These are phyloP conservation scores for Cladosporium sp. DNA, from an alignment of 2,329 filamentous ascomycete genomes.

Conservation along the genomic window DNA sequence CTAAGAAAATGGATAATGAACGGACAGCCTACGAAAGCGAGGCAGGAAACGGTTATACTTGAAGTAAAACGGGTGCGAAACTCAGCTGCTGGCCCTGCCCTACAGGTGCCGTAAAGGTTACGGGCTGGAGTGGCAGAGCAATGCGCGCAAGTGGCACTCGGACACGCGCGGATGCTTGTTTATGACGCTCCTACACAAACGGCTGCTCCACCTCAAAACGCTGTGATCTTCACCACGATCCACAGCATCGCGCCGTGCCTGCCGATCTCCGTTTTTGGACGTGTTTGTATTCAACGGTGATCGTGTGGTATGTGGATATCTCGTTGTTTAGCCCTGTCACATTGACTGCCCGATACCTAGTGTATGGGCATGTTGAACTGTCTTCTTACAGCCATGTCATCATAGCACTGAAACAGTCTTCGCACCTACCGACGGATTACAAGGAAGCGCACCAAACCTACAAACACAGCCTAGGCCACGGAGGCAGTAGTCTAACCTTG, in stretches of 20 bases:
- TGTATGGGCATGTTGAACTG: background rate
- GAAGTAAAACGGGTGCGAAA: background rate
- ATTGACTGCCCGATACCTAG: too few species aligned
- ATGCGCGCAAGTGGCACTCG: conserved; percentile 14
- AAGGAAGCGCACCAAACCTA: background rate
- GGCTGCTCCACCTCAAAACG: background rate
- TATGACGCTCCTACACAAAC: background rate
- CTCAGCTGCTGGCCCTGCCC: background rate
- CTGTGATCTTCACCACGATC: background rate
- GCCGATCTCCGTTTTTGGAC: background rate
- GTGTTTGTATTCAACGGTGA: background rate
- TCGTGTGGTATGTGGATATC: background rate
- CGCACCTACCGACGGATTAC: background rate
- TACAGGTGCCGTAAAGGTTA: background rate
- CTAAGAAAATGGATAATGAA: background rate
- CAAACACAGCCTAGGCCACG: background rate
- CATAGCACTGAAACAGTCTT: background rate
- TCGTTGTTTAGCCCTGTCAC: background rate
- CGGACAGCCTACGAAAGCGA: background rate
- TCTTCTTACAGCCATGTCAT: background rate
- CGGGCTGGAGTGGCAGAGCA: conserved; percentile 1
- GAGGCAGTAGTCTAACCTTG: background rate
- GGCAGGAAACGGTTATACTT: conserved; percentile 14
- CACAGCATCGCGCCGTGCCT: conserved; percentile 6
- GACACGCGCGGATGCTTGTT: conserved; percentile 19